Base-by-base conservation (phyloP, 2,329 filamentous ascomycete genomes). In the Arthrinium puccinioides region DNA sequence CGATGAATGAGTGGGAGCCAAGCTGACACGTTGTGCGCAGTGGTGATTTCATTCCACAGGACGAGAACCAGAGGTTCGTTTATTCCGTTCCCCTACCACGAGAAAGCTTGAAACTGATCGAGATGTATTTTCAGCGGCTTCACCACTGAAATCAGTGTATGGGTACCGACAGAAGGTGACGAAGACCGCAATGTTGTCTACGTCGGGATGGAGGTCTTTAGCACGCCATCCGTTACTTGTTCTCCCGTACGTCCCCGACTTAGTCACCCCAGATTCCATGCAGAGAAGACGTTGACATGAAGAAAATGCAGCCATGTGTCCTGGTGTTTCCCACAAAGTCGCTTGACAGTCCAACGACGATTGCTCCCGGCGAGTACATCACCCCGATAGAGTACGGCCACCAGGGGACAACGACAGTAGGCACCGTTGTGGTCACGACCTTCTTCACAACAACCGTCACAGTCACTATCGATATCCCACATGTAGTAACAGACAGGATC, bases 91-190 rank as follows among this genome's bases (percentile, higher is more conserved):
- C n/a, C n/a, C n/a, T n/a, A n/a, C n/a, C n/a, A n/a, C n/a, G n/a
- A n/a, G n/a, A n/a, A n/a, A n/a, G n/a, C n/a, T n/a, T n/a, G n/a
- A n/a, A n/a, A n/a, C n/a, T n/a, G n/a, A n/a, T n/a, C n/a, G n/a
- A n/a, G n/a, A n/a, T n/a, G n/a, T n/a, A n/a, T n/a, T n/a, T n/a
- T n/a, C n/a, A n/a, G n/a, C n/a, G 52, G 52, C 5, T 52, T 42
- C 30, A 55, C 52, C 0, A 47, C 45, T 11, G 46, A 53, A 26
- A 41, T 50, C 14, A 52, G 47, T 42, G 41, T 53, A 5, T 55
- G 50, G 51, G 19, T 53, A 2, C 52, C 52, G 2, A 32, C 46
- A 3, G 32, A 39, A 1, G 51, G 51, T 2, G 15, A 36, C 1
- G 50, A 50, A 14, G 39, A 44, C 6, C 29, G 43, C n/a, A 33